Percentiles rank a stretch among this genome's conserved stretches.
phyloP scores from a whole-genome alignment of 768 basidiomycete species.

The Trametes punicea region DNA sequence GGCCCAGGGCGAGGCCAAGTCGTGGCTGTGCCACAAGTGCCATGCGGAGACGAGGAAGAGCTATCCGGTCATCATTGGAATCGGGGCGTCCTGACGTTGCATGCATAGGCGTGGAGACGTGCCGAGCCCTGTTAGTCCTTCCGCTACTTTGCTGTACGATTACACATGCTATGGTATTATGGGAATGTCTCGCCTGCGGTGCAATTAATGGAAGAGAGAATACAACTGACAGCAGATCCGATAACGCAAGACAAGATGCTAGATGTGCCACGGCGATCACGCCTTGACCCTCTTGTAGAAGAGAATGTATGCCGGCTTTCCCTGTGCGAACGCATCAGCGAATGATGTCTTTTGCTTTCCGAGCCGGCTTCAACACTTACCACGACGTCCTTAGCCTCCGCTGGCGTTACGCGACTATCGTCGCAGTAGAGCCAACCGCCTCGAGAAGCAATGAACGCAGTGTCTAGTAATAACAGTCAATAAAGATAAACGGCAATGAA shows the following conservation, averaged over 20 bases:
- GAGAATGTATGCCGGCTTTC: conserved; percentile 70
- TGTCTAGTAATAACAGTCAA: conserved; percentile 52
- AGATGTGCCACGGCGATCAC: conserved; percentile 16
- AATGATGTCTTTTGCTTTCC: background rate
- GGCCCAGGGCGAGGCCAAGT: conserved; percentile 16
- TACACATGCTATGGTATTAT: conserved; percentile 38
- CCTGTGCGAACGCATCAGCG: conserved; percentile 43
- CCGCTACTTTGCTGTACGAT: conserved; percentile 30
- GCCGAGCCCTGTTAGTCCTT: background rate
- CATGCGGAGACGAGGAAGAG: conserved; percentile 31
- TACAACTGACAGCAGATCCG: conserved; percentile 25
- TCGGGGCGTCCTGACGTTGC: conserved; percentile 17
- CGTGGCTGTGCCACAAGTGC: conserved; percentile 46
- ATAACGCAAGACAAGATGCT: conserved; percentile 21
- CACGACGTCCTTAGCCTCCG: conserved; percentile 77
- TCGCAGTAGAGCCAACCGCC: conserved; percentile 93
- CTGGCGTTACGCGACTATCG: conserved; percentile 79
- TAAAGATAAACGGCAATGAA: background rate
- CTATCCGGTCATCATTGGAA: conserved; percentile 24
- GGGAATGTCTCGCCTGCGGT: conserved; percentile 18
- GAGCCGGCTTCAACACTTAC: conserved; percentile 42
- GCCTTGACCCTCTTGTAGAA: conserved; percentile 46
- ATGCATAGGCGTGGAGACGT: background rate
- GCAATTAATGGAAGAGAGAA: conserved; percentile 16
- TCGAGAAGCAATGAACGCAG: conserved; percentile 83